Base-by-base conservation (phyloP, 1,139 yeast species). In the Hemisphaericaspora lyxosophila region DNA sequence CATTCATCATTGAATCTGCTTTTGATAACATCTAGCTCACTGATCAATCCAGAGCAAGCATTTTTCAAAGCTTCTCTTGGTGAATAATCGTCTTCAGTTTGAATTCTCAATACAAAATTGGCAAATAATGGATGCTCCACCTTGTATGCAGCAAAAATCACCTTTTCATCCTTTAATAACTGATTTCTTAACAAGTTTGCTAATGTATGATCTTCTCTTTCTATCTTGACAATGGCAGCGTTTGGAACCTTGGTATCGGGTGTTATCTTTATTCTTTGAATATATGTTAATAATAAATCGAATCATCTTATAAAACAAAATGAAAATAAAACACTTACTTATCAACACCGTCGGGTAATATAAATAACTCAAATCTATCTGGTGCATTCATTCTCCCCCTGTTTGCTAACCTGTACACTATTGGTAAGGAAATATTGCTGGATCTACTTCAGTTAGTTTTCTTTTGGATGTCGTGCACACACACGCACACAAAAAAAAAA, bases 41-140 rank as follows among this genome's bases (percentile, higher is more conserved):
- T 78, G 48, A 92, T 87, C 44, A 92, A 74, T 30, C 82, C 73
- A 44, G 86, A 78, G 60, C 97, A 89, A 2, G 98, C 97, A 53
- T 85, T 86, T 53, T 78, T 85, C 54, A 92, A 72, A 0, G 97
- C 97, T 45, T 85, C 92, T 54, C 82, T 80, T 17, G 98, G 98
- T 36, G 88, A 76, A 59, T 89, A 89, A 39, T 92, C 96, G 49
- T 92, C 97, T 52, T 87, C 96, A 0, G 97, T 92, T 62, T 92
- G 99, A 33, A 92, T 78, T 63, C 98, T 79, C 78, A 94, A 78
- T 36, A 90, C 80, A 56, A 92, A 92, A 59, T 87, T 87, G 33
- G 98, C 97, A 64, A 94, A 92, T 49, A 92, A 73, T 7, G 99
- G 99, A 66, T 92, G 99, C 62, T 90, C 97, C 29, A 92, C 90